Percentiles rank a stretch among this genome's conserved stretches.
These are phyloP conservation scores for Prunus mira DNA, from an alignment of 306 rosid genomes.

Conservation along the genomic window DNA sequence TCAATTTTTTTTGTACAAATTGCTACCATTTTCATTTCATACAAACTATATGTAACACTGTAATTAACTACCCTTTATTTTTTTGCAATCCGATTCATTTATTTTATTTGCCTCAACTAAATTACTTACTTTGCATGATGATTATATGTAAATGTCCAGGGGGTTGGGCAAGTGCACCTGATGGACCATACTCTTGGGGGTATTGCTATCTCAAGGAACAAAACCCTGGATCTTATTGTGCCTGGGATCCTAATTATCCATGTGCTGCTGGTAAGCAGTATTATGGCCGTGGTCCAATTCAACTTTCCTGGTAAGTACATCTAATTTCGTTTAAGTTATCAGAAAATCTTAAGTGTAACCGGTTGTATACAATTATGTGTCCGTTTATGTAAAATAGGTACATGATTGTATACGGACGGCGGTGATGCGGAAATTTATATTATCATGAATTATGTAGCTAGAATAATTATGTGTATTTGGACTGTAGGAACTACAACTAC, in stretches of 20 bases:
- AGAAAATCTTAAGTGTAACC: no score
- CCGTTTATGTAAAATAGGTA: no score
- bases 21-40: no score
- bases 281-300: constrained; percentile 75
- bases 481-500: constrained; percentile 59
- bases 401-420: no score
- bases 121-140: background rate
- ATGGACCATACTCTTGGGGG: constrained; percentile 66
- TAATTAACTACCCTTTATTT: no score
- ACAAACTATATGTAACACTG: no score
- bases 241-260: constrained; percentile 23
- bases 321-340: background rate
- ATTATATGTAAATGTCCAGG: constrained; percentile 23
- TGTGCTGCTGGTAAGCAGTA: constrained; percentile 53
- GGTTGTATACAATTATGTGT: no score
- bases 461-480: background rate
- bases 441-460: no score
- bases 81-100: no score
- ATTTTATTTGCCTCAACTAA: background rate
- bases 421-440: no score
- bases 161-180: constrained; percentile 63
- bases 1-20: no score
- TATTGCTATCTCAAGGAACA: constrained; percentile 49
- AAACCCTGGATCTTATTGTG: constrained; percentile 27
- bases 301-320: constrained; percentile 20